Evolutionary conservation across 2,329 filamentous ascomycete genomes (phyloP), one percentile per base, ranked within the genome.

Genomic region (Trichoderma lentiforme): DNA sequence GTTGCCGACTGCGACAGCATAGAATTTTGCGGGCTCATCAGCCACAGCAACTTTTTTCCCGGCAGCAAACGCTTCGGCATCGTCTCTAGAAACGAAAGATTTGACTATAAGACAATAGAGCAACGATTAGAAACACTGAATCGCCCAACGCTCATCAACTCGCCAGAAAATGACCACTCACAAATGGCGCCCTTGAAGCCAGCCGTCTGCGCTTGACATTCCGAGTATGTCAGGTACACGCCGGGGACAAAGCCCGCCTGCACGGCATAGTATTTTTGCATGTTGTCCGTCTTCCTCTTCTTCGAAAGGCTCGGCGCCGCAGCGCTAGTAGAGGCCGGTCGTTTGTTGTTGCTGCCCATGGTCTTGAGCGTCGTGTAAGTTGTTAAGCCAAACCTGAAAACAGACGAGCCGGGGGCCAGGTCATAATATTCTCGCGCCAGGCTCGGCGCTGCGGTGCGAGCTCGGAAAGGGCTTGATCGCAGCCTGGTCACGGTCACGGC

Each of bases 51-150:
- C 77, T 30, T 80, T 77, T 75, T 86, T 87, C 61, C 93, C 92
- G 1, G 87, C 89, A 30, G 93, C 85, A 79, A 93, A 98, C 2
- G 89, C 89, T 77, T 92, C 88, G n/a, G 95, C 95, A 73, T 97
- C 94, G 74, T 90, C 87, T 72, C 87, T 84, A 0, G 87, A 89
- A 11, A 86, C 83, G 79, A 97, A 98, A 1, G 92, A 93, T 83
- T 96, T 95, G 84, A 92, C 93, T 96, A 73, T 30, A 53, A 53
- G 8, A 24, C 21, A 6, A 15, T 6, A 58, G 14, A 18, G 2
- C 51, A 63, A 70, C 11, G 47, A 26, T 64, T 51, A 58, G 67
- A 58, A n/a, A n/a, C 11, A 32, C 58, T 75, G 47, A 51, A 51
- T 51, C 21, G 72, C 32, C 32, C 24, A 1, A 36, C 21, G 8